Percentiles rank a stretch among this genome's conserved stretches.
These are phyloP conservation scores for Akanthomyces dipterigenus DNA, from an alignment of 2,329 filamentous ascomycete species.

Conservation along the genomic window DNA sequence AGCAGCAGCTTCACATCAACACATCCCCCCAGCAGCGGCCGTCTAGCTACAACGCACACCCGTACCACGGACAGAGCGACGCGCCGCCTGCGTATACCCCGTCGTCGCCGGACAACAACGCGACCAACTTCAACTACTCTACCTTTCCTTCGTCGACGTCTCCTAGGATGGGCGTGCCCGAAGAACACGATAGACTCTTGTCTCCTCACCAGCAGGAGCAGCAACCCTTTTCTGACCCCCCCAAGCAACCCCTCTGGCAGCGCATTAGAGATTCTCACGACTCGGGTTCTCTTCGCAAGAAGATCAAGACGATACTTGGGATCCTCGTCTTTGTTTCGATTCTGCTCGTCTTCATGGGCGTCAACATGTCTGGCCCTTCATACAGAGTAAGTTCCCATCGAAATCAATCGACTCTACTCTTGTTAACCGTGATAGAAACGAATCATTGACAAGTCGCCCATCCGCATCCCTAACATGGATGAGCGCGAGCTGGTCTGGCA, in stretches of 20 bases:
- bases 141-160: conserved; percentile 30
- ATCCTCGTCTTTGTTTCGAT: conserved; percentile 28
- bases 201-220: conserved; percentile 38
- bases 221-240: conserved; percentile 36
- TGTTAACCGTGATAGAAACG: conserved; percentile 15
- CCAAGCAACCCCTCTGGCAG: conserved; percentile 21
- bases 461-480: conserved; percentile 18
- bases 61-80: conserved; percentile 24
- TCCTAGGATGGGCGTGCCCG: conserved; percentile 33
- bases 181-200: conserved; percentile 39
- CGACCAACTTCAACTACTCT: conserved; percentile 38
- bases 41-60: conserved; percentile 1
- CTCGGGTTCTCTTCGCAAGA: conserved; percentile 19
- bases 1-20: conserved; percentile 5
- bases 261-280: conserved; percentile 20
- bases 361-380: conserved; percentile 13
- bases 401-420: background rate
- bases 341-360: conserved; percentile 22
- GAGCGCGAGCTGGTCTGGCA: conserved; percentile 22
- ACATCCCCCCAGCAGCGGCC: background rate
- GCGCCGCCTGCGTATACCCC: conserved; percentile 43
- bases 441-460: conserved; percentile 19
- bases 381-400: conserved; percentile 24
- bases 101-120: conserved; percentile 26
- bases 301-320: conserved; percentile 25